phyloP scores from a whole-genome alignment of 1,284 basidiomycete genomes.

The Xerocomus minutiporus region DNA sequence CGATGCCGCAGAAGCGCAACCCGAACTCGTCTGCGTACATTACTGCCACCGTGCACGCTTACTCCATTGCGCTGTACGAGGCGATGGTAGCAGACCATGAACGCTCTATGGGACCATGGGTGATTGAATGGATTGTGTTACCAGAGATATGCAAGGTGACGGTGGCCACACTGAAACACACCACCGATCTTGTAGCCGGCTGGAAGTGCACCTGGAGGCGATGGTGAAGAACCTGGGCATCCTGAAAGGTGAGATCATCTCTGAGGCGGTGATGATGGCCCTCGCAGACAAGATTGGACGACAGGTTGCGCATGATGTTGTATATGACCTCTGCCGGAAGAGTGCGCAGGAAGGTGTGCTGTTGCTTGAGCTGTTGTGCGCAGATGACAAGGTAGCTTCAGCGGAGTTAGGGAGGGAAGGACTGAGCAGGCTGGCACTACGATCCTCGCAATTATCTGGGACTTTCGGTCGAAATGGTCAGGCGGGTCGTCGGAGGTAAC shows the following conservation, averaged over 20 bases:
- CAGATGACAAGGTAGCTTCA: constrained; percentile 26
- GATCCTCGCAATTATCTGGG: constrained; percentile 39
- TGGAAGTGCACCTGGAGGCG: constrained; percentile 37
- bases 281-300: constrained; percentile 39
- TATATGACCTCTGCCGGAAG: constrained; percentile 40
- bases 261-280: constrained; percentile 46
- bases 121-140: constrained; percentile 44
- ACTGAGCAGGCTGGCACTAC: constrained; percentile 21
- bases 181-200: constrained; percentile 32
- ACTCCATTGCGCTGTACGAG: constrained; percentile 37
- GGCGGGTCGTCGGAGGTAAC: constrained; percentile 15
- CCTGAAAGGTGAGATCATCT: constrained; percentile 38
- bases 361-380: constrained; percentile 34
- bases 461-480: constrained; percentile 36
- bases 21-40: constrained; percentile 42
- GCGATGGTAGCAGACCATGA: constrained; percentile 47
- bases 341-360: constrained; percentile 24
- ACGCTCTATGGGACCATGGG: constrained; percentile 45
- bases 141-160: constrained; percentile 42
- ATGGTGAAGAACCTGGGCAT: constrained; percentile 39
- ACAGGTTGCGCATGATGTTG: constrained; percentile 40
- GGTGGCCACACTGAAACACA: constrained; percentile 37
- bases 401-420: constrained; percentile 26
- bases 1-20: constrained; percentile 46
- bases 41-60: constrained; percentile 37